Evolutionary conservation across 176 grass and related monocot species (phyloP).

Genomic region (Aegilops bicornis): DNA sequence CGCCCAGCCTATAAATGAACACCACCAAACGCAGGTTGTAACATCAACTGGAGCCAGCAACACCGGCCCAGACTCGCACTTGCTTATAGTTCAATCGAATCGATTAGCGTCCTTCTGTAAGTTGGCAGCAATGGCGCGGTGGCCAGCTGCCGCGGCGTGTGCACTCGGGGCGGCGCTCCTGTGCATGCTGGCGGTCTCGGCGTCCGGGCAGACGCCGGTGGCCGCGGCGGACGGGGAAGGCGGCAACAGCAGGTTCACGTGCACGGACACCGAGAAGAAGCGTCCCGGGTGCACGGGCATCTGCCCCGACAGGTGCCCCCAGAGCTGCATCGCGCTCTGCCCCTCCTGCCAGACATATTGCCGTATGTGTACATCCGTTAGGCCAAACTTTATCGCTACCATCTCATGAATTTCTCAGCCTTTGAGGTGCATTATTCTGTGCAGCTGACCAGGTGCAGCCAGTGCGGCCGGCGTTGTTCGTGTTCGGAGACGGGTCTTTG

Average conservation of each 20-base stretch:
- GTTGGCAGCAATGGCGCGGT: not conserved
- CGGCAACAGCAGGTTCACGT: not conserved
- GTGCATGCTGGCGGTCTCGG: not conserved
- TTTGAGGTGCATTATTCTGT: not conserved
- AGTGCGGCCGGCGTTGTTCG: conserved; percentile 12
- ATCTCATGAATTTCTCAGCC: not conserved
- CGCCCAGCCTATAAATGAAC: too few relatives aligned
- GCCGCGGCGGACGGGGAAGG: not conserved
- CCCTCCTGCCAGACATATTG: not conserved
- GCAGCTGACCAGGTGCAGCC: not conserved
- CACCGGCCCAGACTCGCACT: too few relatives aligned
- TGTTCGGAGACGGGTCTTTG: conserved; percentile 30
- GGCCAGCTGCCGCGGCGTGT: not conserved
- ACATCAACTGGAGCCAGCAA: too few relatives aligned
- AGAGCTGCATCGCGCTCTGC: not conserved
- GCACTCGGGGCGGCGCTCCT: not conserved
- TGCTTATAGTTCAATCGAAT: too few relatives aligned
- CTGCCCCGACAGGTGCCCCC: not conserved
- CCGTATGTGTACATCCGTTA: not conserved
- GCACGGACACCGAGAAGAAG: not conserved
- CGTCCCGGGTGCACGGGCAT: not conserved
- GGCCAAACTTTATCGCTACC: not conserved
- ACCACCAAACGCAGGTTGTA: too few relatives aligned
- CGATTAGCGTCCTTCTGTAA: not conserved
- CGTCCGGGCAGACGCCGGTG: not conserved